Evolutionary conservation across 305 asterid species (phyloP).

Genomic region (Caryopteris hybrid): DNA sequence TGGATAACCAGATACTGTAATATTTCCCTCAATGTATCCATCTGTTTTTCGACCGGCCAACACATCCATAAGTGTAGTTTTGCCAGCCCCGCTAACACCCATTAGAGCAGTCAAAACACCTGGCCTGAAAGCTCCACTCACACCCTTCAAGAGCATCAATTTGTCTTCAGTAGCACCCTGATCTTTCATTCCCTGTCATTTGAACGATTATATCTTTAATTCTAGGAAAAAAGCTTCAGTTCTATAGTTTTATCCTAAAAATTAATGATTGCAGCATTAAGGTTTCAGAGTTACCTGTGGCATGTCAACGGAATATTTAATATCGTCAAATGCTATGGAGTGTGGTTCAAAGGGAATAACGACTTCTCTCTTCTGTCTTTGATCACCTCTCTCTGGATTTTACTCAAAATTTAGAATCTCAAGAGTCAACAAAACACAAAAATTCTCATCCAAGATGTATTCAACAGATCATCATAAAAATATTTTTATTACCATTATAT

Average conservation of each 20-base stretch:
- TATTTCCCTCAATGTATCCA: conserved; percentile 35
- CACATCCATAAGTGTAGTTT: conserved; percentile 46
- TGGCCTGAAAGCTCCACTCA: conserved; percentile 41
- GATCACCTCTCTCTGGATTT: conserved; percentile 1
- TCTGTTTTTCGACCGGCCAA: conserved; percentile 38
- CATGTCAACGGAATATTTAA: conserved; percentile 60
- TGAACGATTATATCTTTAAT: neutral
- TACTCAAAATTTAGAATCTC: neutral
- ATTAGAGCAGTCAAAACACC: conserved; percentile 42
- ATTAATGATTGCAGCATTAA: too few relatives aligned
- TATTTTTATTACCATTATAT: too few relatives aligned
- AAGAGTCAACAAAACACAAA: neutral
- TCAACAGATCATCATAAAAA: too few relatives aligned
- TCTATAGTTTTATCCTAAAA: too few relatives aligned
- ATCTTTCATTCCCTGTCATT: conserved; percentile 31
- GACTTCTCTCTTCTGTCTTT: conserved; percentile 21
- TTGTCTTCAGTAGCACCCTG: conserved; percentile 32
- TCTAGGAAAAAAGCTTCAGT: neutral
- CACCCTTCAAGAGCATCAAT: conserved; percentile 33
- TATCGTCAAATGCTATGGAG: conserved; percentile 37
- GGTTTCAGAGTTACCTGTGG: conserved; percentile 37
- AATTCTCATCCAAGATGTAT: neutral
- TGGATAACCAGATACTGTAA: conserved; percentile 38
- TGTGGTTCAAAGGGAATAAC: conserved; percentile 55
- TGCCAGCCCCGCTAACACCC: conserved; percentile 49